Evolutionary conservation across 805 yeast genomes (phyloP), one percentile per base, ranked within the genome.

Genomic region (Naumovozyma baii): DNA sequence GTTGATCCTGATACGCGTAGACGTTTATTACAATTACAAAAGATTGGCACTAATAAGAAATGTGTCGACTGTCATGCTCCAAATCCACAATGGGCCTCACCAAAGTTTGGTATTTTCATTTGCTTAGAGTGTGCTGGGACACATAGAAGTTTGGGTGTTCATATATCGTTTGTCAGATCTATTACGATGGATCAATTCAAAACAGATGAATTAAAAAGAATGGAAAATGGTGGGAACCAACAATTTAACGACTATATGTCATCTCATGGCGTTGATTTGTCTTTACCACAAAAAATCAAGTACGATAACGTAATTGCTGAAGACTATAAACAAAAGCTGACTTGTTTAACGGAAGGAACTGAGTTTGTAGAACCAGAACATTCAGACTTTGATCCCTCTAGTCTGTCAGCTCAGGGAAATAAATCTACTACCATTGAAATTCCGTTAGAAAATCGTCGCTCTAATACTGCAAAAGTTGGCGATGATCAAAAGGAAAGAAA

Each of bases 1-100:
- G 92, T 88, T 40, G 94, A 88, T 59, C 96, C 96, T 14, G 95
- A 86, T 52, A 81, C 84, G 43, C 82, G 94, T 61, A 78, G 95
- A 57, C 78, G 81, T 58, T 69, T 84, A 31, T 54, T 77, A 49
- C 78, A 78, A 33, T 66, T 90, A 44, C 97, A 90, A 57, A 86
- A 86, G 58, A 68, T 69, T 35, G 94, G 90, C 19, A 80, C 69
- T 12, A 86, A 87, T 68, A 86, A 82, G 66, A 80, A 76, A 61
- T 92, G 98, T 64, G 82, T 86, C 61, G 98, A 92, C 61, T 92
- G 98, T 64, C 72, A 68, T 30, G 94, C 96, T 1, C 95, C 95
- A 43, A 90, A 88, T 59, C 98, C 98, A 8, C 98, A 92, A 62
- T 92, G 98, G 98, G 96, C 97, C 2, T 86, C 96, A 12, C 97